phyloP scores from a whole-genome alignment of 345 rosid genomes.

The Xanthoceras sorbifolium region DNA sequence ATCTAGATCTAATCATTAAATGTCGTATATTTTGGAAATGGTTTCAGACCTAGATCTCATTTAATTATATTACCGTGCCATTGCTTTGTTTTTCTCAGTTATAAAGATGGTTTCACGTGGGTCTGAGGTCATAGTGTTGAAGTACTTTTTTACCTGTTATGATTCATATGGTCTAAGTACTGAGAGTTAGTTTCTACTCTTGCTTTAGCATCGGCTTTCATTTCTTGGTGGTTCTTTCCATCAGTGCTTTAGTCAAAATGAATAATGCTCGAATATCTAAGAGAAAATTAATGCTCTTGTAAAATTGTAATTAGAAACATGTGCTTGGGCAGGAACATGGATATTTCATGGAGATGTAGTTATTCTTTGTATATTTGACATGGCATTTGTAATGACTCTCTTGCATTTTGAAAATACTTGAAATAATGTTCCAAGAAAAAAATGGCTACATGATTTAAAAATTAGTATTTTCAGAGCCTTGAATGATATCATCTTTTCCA shows the following conservation, averaged over 20 bases:
- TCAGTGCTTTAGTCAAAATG: neutral
- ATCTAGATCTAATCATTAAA: neutral
- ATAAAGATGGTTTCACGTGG: neutral
- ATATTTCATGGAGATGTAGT: neutral
- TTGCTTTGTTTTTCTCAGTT: neutral
- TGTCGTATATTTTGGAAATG: neutral
- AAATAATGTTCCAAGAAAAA: neutral
- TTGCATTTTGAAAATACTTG: neutral
- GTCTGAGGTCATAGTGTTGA: neutral
- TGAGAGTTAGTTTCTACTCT: neutral
- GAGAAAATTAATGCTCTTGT: neutral
- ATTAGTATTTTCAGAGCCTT: neutral
- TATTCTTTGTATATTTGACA: neutral
- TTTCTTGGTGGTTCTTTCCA: neutral
- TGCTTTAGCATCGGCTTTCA: neutral
- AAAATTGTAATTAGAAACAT: neutral
- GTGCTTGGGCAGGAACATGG: neutral
- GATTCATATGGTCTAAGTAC: neutral
- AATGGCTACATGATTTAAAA: neutral
- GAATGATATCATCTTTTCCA: conserved; percentile 1
- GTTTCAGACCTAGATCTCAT: neutral
- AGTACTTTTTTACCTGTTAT: neutral
- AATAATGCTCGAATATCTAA: neutral
- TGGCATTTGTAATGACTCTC: neutral
- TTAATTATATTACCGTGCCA: neutral